These are phyloP conservation scores for Xanthoconium separans DNA, from an alignment of 1,284 basidiomycete species.

Conservation along the genomic window DNA sequence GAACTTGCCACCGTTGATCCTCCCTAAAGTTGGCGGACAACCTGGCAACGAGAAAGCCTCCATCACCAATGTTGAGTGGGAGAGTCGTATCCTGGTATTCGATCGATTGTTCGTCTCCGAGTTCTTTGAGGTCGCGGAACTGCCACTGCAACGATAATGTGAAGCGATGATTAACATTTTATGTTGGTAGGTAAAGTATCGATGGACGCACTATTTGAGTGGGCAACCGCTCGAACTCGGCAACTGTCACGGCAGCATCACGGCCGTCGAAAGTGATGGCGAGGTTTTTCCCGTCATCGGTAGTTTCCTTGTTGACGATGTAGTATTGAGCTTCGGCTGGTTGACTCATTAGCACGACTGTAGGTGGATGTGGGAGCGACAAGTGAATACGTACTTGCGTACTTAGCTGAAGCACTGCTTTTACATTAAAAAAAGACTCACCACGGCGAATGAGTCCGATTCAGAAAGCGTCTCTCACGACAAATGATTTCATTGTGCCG, in stretches of 20 bases:
- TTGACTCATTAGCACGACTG: background rate
- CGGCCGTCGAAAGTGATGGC: background rate
- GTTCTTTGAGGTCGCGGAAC: background rate
- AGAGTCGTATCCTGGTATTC: background rate
- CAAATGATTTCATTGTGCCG: too few species aligned
- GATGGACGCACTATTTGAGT: background rate
- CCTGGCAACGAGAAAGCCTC: background rate
- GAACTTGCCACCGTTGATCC: background rate
- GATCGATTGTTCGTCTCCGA: background rate
- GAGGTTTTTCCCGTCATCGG: background rate
- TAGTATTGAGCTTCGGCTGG: background rate
- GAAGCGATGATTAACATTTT: too few species aligned
- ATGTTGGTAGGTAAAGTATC: too few species aligned
- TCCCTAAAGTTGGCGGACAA: too few species aligned
- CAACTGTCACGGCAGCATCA: background rate
- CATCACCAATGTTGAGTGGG: background rate
- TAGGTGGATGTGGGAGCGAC: background rate
- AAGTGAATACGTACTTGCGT: too few species aligned
- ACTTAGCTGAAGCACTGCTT: too few species aligned
- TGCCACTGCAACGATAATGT: background rate
- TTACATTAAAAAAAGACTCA: too few species aligned
- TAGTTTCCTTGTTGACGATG: background rate
- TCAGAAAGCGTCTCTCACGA: too few species aligned
- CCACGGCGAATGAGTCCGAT: too few species aligned
- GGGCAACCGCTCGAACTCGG: background rate